Evolutionary conservation across 2,329 filamentous ascomycete genomes (phyloP).

Genomic region (Fusarium clavum): DNA sequence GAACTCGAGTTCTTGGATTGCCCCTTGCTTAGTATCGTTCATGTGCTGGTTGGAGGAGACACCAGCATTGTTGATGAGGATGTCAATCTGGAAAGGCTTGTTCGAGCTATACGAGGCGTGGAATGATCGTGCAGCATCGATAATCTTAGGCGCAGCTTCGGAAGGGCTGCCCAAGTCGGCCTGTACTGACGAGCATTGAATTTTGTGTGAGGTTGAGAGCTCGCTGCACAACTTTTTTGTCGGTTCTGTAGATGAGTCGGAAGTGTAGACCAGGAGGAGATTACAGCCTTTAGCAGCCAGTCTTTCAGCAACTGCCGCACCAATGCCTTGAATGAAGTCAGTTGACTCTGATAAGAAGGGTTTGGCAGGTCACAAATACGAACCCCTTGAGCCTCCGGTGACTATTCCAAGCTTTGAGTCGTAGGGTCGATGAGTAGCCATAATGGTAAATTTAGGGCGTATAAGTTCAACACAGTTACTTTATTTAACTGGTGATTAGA

Average conservation of each 20-base stretch:
- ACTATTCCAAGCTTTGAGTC: slow-evolving; percentile 51
- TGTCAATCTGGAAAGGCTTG: slow-evolving; percentile 68
- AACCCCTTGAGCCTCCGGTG: slow-evolving; percentile 52
- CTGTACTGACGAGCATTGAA: slow-evolving; percentile 46
- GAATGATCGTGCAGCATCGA: slow-evolving; percentile 47
- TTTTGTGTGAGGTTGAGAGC: slow-evolving; percentile 58
- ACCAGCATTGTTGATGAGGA: slow-evolving; percentile 90
- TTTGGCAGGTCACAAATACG: neutral
- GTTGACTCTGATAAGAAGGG: neutral
- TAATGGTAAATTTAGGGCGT: slow-evolving; percentile 7
- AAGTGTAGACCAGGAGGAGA: slow-evolving; percentile 70
- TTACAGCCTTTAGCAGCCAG: slow-evolving; percentile 71
- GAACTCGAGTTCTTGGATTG: slow-evolving; percentile 73
- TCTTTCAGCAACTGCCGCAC: slow-evolving; percentile 67
- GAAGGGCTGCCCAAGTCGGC: slow-evolving; percentile 47
- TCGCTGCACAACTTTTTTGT: slow-evolving; percentile 61
- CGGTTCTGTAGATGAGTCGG: slow-evolving; percentile 61
- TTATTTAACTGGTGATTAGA: neutral
- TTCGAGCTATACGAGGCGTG: slow-evolving; percentile 41
- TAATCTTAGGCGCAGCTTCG: slow-evolving; percentile 44
- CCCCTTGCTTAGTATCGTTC: slow-evolving; percentile 62
- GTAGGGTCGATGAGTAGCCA: slow-evolving; percentile 45
- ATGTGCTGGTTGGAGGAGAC: slow-evolving; percentile 73
- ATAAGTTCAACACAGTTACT: neutral
- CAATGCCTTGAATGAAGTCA: slow-evolving; percentile 62